Conservation (phyloP, 306 rosid genomes). For the Styphnolobium japonicum region DNA sequence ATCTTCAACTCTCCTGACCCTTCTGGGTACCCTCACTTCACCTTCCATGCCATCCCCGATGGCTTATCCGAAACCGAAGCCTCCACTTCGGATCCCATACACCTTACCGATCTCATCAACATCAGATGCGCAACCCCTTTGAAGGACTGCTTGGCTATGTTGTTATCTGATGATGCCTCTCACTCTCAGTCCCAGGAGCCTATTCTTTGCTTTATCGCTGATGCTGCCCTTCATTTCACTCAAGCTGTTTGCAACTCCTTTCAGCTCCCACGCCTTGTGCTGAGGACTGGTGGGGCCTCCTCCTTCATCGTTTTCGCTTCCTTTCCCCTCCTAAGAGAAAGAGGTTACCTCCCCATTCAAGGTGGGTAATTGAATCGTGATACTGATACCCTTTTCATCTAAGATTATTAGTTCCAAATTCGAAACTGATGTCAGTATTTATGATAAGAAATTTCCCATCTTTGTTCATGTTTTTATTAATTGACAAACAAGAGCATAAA, state of each 20-base stretch:
- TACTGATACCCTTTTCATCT: not conserved
- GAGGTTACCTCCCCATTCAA: slow-evolving; percentile 45
- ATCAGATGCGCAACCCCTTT: slow-evolving; percentile 9
- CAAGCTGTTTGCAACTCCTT: slow-evolving; percentile 21
- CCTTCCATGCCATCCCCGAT: slow-evolving; percentile 33
- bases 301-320: slow-evolving; percentile 25
- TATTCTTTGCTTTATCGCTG: slow-evolving; percentile 30
- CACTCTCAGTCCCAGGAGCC: not conserved
- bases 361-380: not conserved
- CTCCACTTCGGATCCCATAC: not conserved
- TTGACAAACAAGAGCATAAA: not conserved
- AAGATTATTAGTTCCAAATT: not conserved
- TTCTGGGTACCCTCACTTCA: slow-evolving; percentile 47
- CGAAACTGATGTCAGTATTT: not conserved
- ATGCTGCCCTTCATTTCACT: slow-evolving; percentile 25
- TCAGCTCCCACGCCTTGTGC: slow-evolving; percentile 9
- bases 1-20: slow-evolving; percentile 45
- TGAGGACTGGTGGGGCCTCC: slow-evolving; percentile 29
- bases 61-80: slow-evolving; percentile 27
- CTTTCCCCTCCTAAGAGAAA: slow-evolving; percentile 19
- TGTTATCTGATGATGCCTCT: not conserved
- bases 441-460: not conserved
- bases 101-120: slow-evolving; percentile 31
- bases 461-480: not conserved
- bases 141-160: slow-evolving; percentile 3